Evolutionary conservation across 495 filamentous ascomycete genomes (phyloP).

Genomic region (Penicillium maclennaniae): DNA sequence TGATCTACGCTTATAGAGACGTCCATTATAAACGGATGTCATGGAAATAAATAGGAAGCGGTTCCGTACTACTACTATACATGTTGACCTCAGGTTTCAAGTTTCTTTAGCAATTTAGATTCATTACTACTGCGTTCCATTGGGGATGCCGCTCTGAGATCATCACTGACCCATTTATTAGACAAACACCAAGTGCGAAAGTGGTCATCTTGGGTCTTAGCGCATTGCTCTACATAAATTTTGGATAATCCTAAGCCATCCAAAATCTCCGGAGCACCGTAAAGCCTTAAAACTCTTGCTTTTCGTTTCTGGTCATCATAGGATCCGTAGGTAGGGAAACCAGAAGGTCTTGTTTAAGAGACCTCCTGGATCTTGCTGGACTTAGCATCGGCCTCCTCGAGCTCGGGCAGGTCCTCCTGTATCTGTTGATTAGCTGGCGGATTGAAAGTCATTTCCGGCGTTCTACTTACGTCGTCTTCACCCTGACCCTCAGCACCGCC

Average conservation of each 20-base stretch:
- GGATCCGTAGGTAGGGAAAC: conserved; percentile 15
- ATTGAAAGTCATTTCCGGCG: conserved; percentile 30
- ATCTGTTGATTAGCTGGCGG: conserved; percentile 34
- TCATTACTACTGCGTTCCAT: conserved; percentile 9
- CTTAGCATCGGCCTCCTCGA: conserved; percentile 49
- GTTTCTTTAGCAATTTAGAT: not conserved
- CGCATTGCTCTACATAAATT: conserved; percentile 16
- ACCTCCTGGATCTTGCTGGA: conserved; percentile 57
- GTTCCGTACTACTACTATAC: not conserved
- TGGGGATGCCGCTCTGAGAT: conserved; percentile 1
- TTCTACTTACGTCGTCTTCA: conserved; percentile 52
- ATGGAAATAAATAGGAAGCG: not conserved
- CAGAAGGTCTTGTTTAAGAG: conserved; percentile 31
- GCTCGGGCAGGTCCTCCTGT: conserved; percentile 63
- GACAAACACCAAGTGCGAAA: not conserved
- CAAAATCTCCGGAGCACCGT: conserved; percentile 14
- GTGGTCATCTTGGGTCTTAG: conserved; percentile 6
- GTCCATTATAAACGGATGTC: not conserved
- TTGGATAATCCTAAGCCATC: conserved; percentile 16
- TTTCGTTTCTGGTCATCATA: conserved; percentile 31
- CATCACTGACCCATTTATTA: not conserved
- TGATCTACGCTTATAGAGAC: not conserved
- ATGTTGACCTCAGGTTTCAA: not conserved
- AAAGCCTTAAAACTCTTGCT: conserved; percentile 13
- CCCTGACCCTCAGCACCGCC: conserved; percentile 50